Base-by-base conservation (phyloP, 169 alveolate genomes). In the Plasmodium sp. region DNA sequence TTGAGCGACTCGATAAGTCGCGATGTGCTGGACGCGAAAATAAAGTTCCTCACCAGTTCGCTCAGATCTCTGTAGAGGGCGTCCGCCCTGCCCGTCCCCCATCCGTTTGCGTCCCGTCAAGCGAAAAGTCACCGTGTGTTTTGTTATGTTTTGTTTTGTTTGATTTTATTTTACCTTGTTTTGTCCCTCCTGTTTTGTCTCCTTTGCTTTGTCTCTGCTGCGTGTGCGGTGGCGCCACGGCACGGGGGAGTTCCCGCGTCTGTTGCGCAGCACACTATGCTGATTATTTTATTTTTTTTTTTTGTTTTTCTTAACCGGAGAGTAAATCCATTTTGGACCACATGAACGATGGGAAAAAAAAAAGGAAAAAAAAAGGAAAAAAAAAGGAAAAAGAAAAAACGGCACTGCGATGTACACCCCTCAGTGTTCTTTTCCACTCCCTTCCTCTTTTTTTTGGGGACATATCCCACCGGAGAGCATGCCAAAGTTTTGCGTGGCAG, bases 21-120 rank as follows among this genome's bases (percentile, higher is more conserved):
- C 33, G 62, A 88, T 43, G 62, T 62, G 33, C 58, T 79, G 67
- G 94, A 88, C 43, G 88, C 86, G 31, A 80, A 88, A 88, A 79
- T 88, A 36, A 39, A 88, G 0, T 54, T 39, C 39, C 31, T 88
- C 41, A 80, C 48, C 1, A 67, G 33, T 79, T 77, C 88, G 2
- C 94, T 88, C 6, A 81, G 73, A 79, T 79, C 90, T 56, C 48
- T 77, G 22, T 88, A 88, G 74, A 3, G 62, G 16, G 27, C 0
- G 12, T 77, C 22, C 73, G 7, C 27, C 1, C 27, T 1, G 27
- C 1, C 2, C 7, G 10, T 5, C 34, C n/a, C 45, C 45, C 45
- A 34, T 75, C 4, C n/a, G 56, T 75, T 34, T 75, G 22, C 34
- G 22, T 36, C 10, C 12, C 48, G 7, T 27, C 83, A 36, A 22